phyloP scores from a whole-genome alignment of 176 grass and related monocot species.

The Carex parvula region DNA sequence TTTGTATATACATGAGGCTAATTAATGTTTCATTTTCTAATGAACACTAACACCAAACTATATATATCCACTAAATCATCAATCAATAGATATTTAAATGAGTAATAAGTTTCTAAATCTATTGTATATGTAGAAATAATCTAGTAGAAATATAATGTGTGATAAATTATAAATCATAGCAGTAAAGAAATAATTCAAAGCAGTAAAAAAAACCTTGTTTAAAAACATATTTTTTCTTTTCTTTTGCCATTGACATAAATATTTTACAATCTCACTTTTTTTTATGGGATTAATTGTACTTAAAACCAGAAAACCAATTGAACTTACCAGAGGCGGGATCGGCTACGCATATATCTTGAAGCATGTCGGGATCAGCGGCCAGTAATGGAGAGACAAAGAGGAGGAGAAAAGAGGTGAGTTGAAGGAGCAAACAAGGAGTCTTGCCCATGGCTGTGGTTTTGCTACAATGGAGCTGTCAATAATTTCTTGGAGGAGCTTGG shows the following conservation, averaged over 20 bases:
- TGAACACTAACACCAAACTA: not conserved
- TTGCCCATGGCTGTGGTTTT: not conserved
- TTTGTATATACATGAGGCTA: too few species aligned
- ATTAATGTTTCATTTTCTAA: too few species aligned
- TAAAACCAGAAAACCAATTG: not conserved
- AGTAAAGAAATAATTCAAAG: not conserved
- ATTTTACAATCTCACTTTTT: not conserved
- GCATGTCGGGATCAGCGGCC: constrained; percentile 15
- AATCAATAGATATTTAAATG: not conserved
- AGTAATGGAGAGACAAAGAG: constrained; percentile 11
- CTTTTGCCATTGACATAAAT: not conserved
- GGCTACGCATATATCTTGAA: constrained; percentile 21
- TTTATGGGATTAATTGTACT: not conserved
- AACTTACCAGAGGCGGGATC: constrained; percentile 4
- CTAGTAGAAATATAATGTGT: not conserved
- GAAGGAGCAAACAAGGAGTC: not conserved
- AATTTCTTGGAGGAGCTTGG: not conserved
- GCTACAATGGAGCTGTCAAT: not conserved
- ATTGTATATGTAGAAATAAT: not conserved
- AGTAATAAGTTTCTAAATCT: not conserved
- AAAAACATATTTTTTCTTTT: not conserved
- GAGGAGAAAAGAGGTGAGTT: not conserved
- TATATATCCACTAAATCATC: not conserved
- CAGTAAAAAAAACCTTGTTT: not conserved
- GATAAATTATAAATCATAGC: not conserved